phyloP scores from a whole-genome alignment of 1,139 yeast genomes.

The Candida sp. region DNA sequence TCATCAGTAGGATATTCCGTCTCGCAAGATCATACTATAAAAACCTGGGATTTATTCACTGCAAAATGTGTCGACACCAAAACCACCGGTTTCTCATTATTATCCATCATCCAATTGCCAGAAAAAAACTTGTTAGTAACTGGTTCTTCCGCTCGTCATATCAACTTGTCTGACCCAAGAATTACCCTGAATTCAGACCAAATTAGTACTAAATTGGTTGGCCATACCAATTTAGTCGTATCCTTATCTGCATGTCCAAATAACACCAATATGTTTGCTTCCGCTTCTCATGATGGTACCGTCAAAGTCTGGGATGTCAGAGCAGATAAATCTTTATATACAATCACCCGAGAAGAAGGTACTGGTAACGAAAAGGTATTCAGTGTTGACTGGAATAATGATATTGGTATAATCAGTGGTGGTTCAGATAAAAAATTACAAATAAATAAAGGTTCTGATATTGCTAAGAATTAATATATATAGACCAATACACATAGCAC shows the following conservation, averaged over 20 bases:
- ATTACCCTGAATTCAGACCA: conserved; percentile 33
- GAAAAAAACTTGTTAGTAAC: conserved; percentile 70
- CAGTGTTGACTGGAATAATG: conserved; percentile 80
- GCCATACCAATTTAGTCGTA: conserved; percentile 91
- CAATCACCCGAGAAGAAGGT: conserved; percentile 67
- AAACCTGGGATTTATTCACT: conserved; percentile 95
- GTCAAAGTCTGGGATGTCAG: conserved; percentile 96
- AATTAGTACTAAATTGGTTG: conserved; percentile 63
- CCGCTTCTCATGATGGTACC: conserved; percentile 95
- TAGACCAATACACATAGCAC: neutral
- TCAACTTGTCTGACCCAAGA: conserved; percentile 91
- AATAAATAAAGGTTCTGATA: conserved; percentile 60
- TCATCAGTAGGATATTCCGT: conserved; percentile 86
- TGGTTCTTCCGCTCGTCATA: conserved; percentile 96
- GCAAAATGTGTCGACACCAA: conserved; percentile 81
- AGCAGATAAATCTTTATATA: conserved; percentile 79
- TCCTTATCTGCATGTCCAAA: conserved; percentile 71
- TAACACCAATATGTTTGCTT: conserved; percentile 76
- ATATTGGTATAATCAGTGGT: conserved; percentile 85
- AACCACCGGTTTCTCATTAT: conserved; percentile 81
- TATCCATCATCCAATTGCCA: conserved; percentile 70
- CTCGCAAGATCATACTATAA: conserved; percentile 91
- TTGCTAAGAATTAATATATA: conserved; percentile 26
- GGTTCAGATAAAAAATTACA: conserved; percentile 94
- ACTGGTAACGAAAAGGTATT: conserved; percentile 63